These are phyloP conservation scores for Pythium sp. DNA, from an alignment of 352 stramenopile species.

Conservation along the genomic window DNA sequence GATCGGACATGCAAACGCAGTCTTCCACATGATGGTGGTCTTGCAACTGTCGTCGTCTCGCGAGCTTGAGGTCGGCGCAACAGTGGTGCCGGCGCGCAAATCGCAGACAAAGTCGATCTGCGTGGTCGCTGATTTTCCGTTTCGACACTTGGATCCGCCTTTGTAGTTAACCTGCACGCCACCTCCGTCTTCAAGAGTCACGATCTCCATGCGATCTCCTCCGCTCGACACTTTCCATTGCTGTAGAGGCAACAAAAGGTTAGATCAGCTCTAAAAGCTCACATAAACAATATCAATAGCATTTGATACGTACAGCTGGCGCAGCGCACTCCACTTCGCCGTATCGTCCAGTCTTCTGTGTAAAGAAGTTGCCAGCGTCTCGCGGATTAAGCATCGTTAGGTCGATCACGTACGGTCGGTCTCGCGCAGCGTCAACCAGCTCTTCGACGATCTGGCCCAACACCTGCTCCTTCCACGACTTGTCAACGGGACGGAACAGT, in stretches of 20 bases:
- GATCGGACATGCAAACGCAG: constrained; percentile 63
- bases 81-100: constrained; percentile 55
- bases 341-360: constrained; percentile 64
- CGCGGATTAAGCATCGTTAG: constrained; percentile 55
- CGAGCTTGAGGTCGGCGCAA: constrained; percentile 25
- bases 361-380: constrained; percentile 63
- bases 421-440: constrained; percentile 40
- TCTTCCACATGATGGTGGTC: constrained; percentile 64
- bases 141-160: constrained; percentile 45
- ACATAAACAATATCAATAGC: background rate
- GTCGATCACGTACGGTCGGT: constrained; percentile 54
- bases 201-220: constrained; percentile 61
- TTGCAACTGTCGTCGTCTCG: constrained; percentile 51
- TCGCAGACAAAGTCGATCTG: constrained; percentile 72
- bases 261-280: constrained; percentile 3
- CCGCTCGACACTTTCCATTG: constrained; percentile 71
- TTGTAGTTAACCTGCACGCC: constrained; percentile 61
- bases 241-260: constrained; percentile 23
- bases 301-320: constrained; percentile 42
- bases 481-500: constrained; percentile 61
- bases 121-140: constrained; percentile 44
- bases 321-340: constrained; percentile 71
- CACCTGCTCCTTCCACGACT: constrained; percentile 46
- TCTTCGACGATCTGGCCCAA: constrained; percentile 61
- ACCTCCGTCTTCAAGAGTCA: constrained; percentile 46